Base-by-base conservation (phyloP, 2,329 filamentous ascomycete genomes). In the Talaromyces sp. region DNA sequence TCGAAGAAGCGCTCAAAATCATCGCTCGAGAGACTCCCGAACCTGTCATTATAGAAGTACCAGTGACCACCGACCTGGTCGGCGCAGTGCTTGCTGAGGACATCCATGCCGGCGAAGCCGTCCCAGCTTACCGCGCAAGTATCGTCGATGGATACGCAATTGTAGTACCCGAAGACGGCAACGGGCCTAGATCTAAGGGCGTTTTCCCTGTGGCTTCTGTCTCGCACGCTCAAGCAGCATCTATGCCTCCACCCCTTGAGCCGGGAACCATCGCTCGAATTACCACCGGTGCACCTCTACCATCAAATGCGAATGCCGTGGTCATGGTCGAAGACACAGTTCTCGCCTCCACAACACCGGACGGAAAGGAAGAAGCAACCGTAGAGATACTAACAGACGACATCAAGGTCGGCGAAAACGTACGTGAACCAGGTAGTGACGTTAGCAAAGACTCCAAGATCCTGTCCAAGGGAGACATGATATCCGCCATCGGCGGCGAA, bases 101-200 rank as follows among this genome's bases (percentile, higher is more conserved):
- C 69, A 89, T 99, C 27, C 86, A 83, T 45, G 92, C 95, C 0
- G 80, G 80, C 3, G 94, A 97, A 74, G 87, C 90, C 8, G 95
- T 99, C 0, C 95, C 95, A 0, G 95, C 94, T 0, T 99, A 96
- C 79, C 85, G 93, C 66, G 95, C 95, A 19, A 98, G 94, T 74
- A 98, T 97, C 47, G 95, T 99, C 0, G 95, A 99, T 76, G 95
- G 95, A 1, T 99, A 99, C 73, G 95, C 95, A 2, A 86, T 96
- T 0, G 87, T 93, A 43, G 89, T 76, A 64, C 76, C 72, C 13
- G 74, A 72, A 68, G 75, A 67, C 6, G 84, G 85, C 35, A 82
- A 87, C 47, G 87, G 85, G 1, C 74, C 75, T 0, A 87, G 85
- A 58, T 85, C 91, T 58, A 91, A 90, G 71, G 93, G 94, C 0